phyloP scores from a whole-genome alignment of 805 yeast genomes.

The Myxozyma mucilagina region DNA sequence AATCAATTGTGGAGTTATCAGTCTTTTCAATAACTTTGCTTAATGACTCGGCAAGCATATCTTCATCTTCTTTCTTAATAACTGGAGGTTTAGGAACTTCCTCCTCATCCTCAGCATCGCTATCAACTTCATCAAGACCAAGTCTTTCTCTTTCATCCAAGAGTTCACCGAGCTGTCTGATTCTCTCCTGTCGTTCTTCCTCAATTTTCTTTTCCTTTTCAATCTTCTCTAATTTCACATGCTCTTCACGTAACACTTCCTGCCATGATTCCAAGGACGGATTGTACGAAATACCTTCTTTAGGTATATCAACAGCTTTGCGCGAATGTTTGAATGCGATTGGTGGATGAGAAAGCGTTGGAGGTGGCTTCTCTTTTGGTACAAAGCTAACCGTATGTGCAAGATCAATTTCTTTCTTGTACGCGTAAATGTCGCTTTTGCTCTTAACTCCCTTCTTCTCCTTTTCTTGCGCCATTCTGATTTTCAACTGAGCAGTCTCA shows the following conservation, averaged over 20 bases:
- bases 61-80: slow-evolving; percentile 59
- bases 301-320: slow-evolving; percentile 52
- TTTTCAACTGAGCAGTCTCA: slow-evolving; percentile 1
- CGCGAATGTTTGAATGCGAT: slow-evolving; percentile 58
- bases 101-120: slow-evolving; percentile 43
- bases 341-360: slow-evolving; percentile 55
- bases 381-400: slow-evolving; percentile 14
- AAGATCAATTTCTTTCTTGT: slow-evolving; percentile 10
- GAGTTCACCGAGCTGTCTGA: slow-evolving; percentile 64
- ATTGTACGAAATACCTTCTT: slow-evolving; percentile 90
- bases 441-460: slow-evolving; percentile 32
- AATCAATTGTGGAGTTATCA: slow-evolving; percentile 42
- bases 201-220: slow-evolving; percentile 56
- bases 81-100: slow-evolving; percentile 59
- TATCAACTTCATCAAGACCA: slow-evolving; percentile 47
- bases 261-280: slow-evolving; percentile 87
- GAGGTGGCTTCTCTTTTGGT: slow-evolving; percentile 39
- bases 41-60: slow-evolving; percentile 46
- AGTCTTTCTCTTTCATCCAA: slow-evolving; percentile 53
- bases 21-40: background rate
- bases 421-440: background rate
- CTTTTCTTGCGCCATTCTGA: slow-evolving; percentile 3
- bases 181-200: slow-evolving; percentile 62
- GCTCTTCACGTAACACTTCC: slow-evolving; percentile 65
- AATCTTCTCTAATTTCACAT: slow-evolving; percentile 61